A percentile compares a stretch with the other conserved stretches of the same genome.
Conservation (phyloP, 2,329 filamentous ascomycete species). For the Neopestalotiopsis sp. region DNA sequence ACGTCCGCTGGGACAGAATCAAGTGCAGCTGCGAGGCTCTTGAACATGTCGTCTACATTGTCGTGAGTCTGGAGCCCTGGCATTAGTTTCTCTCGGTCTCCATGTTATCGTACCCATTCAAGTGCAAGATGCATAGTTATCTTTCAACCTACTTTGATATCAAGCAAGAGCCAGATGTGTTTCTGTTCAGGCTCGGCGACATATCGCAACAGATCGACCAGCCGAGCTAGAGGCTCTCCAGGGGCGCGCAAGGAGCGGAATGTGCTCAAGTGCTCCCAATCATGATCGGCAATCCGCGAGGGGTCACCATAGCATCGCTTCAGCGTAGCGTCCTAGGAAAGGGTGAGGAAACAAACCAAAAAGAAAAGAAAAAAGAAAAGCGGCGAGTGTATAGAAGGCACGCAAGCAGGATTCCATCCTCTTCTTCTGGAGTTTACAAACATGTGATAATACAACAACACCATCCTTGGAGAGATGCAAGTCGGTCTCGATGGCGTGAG, state of each 20-base stretch:
- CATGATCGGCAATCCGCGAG: constrained; percentile 74
- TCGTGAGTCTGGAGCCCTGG: constrained; percentile 63
- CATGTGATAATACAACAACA: constrained; percentile 84
- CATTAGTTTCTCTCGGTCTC: neutral
- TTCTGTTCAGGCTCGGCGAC: constrained; percentile 68
- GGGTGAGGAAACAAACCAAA: neutral
- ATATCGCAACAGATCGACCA: constrained; percentile 77
- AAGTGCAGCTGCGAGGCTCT: constrained; percentile 69
- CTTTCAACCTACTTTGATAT: constrained; percentile 73
- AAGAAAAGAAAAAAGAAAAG: too few relatives aligned
- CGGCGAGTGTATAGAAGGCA: too few relatives aligned
- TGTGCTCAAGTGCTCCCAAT: constrained; percentile 75
- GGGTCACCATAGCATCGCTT: constrained; percentile 83
- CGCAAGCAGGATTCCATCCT: too few relatives aligned
- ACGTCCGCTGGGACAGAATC: constrained; percentile 51
- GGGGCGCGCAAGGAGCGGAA: constrained; percentile 72
- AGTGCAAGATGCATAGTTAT: neutral
- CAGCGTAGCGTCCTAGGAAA: constrained; percentile 67
- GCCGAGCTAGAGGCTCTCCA: constrained; percentile 72
- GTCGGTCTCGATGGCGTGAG: constrained; percentile 87
- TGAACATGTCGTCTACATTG: constrained; percentile 72
- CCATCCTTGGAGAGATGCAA: constrained; percentile 82
- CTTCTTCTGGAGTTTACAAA: constrained; percentile 41
- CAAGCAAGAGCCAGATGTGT: constrained; percentile 80
- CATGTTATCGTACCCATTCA: neutral